phyloP scores from a whole-genome alignment of 495 filamentous ascomycete genomes.

The Talaromyces wortmannii region DNA sequence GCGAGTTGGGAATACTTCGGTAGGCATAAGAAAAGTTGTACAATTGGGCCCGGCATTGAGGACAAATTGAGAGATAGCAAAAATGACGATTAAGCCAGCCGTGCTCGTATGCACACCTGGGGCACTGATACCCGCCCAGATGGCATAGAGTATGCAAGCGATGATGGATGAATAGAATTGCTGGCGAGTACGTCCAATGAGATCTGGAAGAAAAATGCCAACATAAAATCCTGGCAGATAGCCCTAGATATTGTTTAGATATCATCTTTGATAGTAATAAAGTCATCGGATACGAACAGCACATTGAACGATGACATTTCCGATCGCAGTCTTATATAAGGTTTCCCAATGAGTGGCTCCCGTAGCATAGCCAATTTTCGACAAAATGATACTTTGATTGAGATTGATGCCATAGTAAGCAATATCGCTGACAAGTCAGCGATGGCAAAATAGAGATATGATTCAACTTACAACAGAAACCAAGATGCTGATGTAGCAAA shows the following conservation, averaged over 20 bases:
- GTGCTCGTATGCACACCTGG: slow-evolving; percentile 18
- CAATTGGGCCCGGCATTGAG: slow-evolving; percentile 56
- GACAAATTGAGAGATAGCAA: slow-evolving; percentile 52
- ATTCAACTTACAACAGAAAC: slow-evolving; percentile 13
- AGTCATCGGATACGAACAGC: slow-evolving; percentile 8
- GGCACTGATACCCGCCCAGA: slow-evolving; percentile 22
- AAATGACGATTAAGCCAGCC: slow-evolving; percentile 32
- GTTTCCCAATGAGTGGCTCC: slow-evolving; percentile 21
- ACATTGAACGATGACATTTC: slow-evolving; percentile 25
- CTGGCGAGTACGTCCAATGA: slow-evolving; percentile 21
- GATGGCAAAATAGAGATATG: neutral
- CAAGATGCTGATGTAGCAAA: slow-evolving; percentile 16
- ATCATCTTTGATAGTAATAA: neutral
- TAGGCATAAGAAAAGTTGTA: slow-evolving; percentile 55
- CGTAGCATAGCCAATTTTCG: slow-evolving; percentile 21
- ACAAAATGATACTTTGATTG: slow-evolving; percentile 27
- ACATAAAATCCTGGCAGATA: slow-evolving; percentile 29
- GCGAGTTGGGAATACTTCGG: slow-evolving; percentile 55
- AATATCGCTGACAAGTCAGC: slow-evolving; percentile 14
- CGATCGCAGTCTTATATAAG: slow-evolving; percentile 22
- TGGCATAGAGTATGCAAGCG: slow-evolving; percentile 21
- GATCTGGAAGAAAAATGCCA: slow-evolving; percentile 25
- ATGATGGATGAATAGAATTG: slow-evolving; percentile 20
- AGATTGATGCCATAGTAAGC: slow-evolving; percentile 33
- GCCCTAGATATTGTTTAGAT: slow-evolving; percentile 6